phyloP scores from a whole-genome alignment of 108 stramenopile species.

The Cyclotella baltica region DNA sequence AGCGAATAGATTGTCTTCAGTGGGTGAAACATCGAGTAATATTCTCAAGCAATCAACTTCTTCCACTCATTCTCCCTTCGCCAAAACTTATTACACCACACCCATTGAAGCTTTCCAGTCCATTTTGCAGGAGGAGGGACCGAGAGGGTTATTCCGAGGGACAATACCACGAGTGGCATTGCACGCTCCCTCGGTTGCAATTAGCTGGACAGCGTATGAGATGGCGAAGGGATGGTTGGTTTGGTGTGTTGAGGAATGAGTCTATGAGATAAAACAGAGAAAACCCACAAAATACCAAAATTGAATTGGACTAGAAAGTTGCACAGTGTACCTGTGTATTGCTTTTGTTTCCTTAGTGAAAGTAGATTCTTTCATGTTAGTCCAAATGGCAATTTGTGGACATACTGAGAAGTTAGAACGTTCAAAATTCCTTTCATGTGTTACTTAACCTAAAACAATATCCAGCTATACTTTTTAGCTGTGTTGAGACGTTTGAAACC shows the following conservation, averaged over 20 bases:
- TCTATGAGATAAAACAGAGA: background rate
- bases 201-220: conserved; percentile 99
- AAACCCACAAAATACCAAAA: too few relatives aligned
- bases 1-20: background rate
- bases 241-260: conserved; percentile 4
- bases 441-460: too few relatives aligned
- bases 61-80: conserved; percentile 17
- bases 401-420: too few relatives aligned
- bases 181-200: conserved; percentile 97
- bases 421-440: too few relatives aligned
- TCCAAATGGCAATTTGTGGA: too few relatives aligned
- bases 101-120: conserved; percentile 77
- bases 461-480: too few relatives aligned
- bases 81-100: conserved; percentile 45
- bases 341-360: too few relatives aligned
- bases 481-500: too few relatives aligned
- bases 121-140: conserved; percentile 90
- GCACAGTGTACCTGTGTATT: too few relatives aligned
- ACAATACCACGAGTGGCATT: conserved; percentile 82
- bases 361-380: too few relatives aligned
- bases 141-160: conserved; percentile 90
- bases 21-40: background rate
- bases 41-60: background rate
- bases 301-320: too few relatives aligned
- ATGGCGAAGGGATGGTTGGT: conserved; percentile 77